These are phyloP conservation scores for Cucurbita moschata DNA, from an alignment of 306 rosid genomes.

Conservation along the genomic window DNA sequence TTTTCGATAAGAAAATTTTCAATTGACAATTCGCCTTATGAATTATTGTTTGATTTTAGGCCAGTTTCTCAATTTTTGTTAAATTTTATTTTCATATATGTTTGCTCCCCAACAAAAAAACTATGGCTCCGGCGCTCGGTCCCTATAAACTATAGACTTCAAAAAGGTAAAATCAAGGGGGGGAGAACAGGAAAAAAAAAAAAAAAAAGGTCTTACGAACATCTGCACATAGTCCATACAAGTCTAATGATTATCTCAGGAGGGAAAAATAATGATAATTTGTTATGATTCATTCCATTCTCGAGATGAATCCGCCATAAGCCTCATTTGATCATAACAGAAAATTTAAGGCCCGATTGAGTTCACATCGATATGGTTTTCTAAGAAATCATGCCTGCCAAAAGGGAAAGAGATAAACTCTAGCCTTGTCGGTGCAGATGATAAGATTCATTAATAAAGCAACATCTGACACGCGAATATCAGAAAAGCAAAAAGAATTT, in stretches of 20 bases:
- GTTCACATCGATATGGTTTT: neutral
- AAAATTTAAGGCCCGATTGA: neutral
- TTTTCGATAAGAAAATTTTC: neutral
- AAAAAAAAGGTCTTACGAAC: no score
- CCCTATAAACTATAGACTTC: no score
- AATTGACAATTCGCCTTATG: neutral
- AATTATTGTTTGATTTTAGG: neutral
- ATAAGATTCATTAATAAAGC: neutral
- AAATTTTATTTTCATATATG: neutral
- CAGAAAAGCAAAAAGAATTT: neutral
- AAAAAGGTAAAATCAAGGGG: no score
- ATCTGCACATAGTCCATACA: no score
- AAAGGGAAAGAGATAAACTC: neutral
- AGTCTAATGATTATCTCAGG: no score
- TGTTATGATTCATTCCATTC: neutral
- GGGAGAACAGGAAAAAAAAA: no score
- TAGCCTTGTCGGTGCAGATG: neutral
- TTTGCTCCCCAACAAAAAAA: neutral
- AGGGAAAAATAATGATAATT: no score
- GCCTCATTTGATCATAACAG: neutral
- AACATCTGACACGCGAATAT: neutral
- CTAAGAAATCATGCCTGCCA: neutral
- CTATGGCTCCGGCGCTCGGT: no score
- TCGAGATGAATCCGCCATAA: neutral
- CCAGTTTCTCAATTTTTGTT: neutral